Conservation (phyloP, 2,329 filamentous ascomycete genomes). For the Thelonectria rubi region DNA sequence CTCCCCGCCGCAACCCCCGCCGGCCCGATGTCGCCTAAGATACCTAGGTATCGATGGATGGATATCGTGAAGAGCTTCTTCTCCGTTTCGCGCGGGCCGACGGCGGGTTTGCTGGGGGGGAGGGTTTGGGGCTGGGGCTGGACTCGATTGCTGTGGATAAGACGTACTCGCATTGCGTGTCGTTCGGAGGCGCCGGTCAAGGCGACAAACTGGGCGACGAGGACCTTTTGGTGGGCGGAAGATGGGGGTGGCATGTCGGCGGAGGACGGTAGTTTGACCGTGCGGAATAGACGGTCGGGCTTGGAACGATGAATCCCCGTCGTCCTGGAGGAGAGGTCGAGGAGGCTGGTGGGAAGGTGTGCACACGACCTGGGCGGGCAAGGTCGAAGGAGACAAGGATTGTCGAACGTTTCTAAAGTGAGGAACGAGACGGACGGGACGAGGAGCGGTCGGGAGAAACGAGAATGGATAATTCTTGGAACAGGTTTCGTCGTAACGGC, state of each 20-base stretch:
- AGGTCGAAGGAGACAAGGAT: not conserved
- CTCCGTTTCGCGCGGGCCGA: slow-evolving; percentile 22
- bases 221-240: slow-evolving; percentile 51
- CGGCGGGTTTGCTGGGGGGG: slow-evolving; percentile 13
- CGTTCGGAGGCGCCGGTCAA: slow-evolving; percentile 56
- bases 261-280: slow-evolving; percentile 1
- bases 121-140: slow-evolving; percentile 12
- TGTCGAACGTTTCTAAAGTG: not conserved
- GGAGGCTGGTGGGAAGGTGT: slow-evolving; percentile 5
- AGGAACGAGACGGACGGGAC: not conserved
- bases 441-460: slow-evolving; percentile 2
- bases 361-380: slow-evolving; percentile 19
- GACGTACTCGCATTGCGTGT: slow-evolving; percentile 56
- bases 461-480: not conserved
- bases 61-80: slow-evolving; percentile 20
- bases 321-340: slow-evolving; percentile 14
- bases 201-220: slow-evolving; percentile 53
- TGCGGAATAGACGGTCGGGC: not conserved
- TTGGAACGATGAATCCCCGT: slow-evolving; percentile 19
- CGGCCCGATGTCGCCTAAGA: slow-evolving; percentile 22
- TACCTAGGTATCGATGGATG: too few relatives aligned
- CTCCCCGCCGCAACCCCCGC: slow-evolving; percentile 33
- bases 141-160: slow-evolving; percentile 7
- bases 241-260: slow-evolving; percentile 49
- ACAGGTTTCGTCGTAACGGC: not conserved